phyloP scores from a whole-genome alignment of 1,139 yeast species.

The Hansenula anomala region DNA sequence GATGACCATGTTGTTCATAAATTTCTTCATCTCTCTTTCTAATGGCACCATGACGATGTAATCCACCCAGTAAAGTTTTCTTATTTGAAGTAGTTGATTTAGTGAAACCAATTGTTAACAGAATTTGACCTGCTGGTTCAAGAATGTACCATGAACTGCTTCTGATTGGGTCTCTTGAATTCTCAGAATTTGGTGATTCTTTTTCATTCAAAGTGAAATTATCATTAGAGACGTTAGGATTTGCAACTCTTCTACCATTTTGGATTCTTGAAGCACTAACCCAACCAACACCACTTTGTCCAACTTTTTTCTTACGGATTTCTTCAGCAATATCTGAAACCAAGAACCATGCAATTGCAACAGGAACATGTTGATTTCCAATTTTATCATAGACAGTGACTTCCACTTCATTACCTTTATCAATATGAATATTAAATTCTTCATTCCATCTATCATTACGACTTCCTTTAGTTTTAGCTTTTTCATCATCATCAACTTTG shows the following conservation, averaged over 20 bases:
- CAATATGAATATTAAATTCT: conserved; percentile 73
- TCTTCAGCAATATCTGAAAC: conserved; percentile 92
- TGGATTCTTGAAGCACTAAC: conserved; percentile 66
- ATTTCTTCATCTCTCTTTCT: conserved; percentile 93
- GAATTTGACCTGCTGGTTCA: conserved; percentile 91
- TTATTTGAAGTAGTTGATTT: conserved; percentile 51
- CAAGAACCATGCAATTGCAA: conserved; percentile 90
- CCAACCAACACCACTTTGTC: conserved; percentile 84
- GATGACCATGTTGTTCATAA: conserved; percentile 94
- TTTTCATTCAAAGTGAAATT: conserved; percentile 18
- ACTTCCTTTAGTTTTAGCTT: conserved; percentile 69
- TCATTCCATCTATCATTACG: conserved; percentile 85
- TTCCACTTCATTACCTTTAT: conserved; percentile 88
- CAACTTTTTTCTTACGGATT: conserved; percentile 83
- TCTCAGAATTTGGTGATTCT: conserved; percentile 6
- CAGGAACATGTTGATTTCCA: conserved; percentile 68
- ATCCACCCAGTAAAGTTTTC: conserved; percentile 41
- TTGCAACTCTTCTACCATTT: conserved; percentile 15
- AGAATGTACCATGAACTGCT: conserved; percentile 86
- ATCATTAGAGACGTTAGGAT: conserved; percentile 16
- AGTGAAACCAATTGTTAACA: conserved; percentile 72
- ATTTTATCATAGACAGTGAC: conserved; percentile 79
- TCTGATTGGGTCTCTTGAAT: conserved; percentile 23
- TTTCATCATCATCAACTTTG: conserved; percentile 82
- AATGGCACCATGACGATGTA: conserved; percentile 98